Conservation (phyloP, 2,329 filamentous ascomycete species). For the Ceratocystis alfenasii region DNA sequence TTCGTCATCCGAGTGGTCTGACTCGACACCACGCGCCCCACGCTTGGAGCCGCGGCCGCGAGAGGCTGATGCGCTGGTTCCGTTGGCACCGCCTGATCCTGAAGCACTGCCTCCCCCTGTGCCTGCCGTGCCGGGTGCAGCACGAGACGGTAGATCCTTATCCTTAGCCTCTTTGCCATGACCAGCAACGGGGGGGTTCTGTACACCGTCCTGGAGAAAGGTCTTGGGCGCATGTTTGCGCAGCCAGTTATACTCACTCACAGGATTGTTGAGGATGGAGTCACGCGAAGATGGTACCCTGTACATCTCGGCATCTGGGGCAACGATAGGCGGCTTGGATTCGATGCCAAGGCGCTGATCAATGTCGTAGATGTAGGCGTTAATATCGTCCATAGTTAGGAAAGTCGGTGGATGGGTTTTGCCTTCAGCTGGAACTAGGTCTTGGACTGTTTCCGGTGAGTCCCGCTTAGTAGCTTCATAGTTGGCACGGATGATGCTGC, state of each 20-base stretch:
- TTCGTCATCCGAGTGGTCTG: conserved; percentile 19
- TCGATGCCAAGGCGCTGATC: conserved; percentile 41
- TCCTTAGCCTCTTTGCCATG: conserved; percentile 26
- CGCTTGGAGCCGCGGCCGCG: conserved; percentile 29
- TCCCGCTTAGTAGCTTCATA: conserved; percentile 48
- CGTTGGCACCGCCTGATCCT: not conserved
- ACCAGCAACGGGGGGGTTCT: not conserved
- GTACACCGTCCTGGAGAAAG: conserved; percentile 60
- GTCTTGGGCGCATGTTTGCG: conserved; percentile 72
- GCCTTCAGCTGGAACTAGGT: conserved; percentile 40
- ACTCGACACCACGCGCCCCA: conserved; percentile 32
- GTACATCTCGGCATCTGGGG: conserved; percentile 36
- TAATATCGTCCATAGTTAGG: conserved; percentile 56
- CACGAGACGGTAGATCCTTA: conserved; percentile 28
- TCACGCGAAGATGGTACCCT: conserved; percentile 32
- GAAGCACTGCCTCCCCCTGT: conserved; percentile 24
- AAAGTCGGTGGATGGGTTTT: conserved; percentile 51
- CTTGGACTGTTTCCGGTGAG: conserved; percentile 45
- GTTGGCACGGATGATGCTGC: conserved; percentile 40
- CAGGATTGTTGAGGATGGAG: conserved; percentile 53
- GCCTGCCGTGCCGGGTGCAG: conserved; percentile 27
- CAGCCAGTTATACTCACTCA: conserved; percentile 93
- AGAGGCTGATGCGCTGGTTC: conserved; percentile 22
- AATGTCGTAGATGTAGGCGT: conserved; percentile 58
- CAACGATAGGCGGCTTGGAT: conserved; percentile 38